Base-by-base conservation (phyloP, 805 yeast genomes). In the Yamadazyma olivae region DNA sequence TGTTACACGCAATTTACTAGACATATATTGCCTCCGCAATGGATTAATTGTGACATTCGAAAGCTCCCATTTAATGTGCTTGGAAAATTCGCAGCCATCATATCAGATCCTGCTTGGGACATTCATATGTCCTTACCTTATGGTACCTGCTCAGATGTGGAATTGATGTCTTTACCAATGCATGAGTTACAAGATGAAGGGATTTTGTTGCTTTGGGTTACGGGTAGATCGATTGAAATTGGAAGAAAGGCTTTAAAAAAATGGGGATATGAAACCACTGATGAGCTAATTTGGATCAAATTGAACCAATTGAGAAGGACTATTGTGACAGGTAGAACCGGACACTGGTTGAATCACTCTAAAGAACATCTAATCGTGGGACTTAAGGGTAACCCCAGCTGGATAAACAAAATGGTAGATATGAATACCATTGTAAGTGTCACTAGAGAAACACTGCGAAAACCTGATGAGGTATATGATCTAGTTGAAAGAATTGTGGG, bases 41-140 rank as follows among this genome's bases (percentile, higher is more conserved):
- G 95, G 93, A 85, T 90, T 41, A 75, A 77, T 38, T 87, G 95
- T 56, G 96, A 90, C 59, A 80, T 90, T 14, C 68, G 88, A 22
- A 67, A 74, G 33, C 68, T 90, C 38, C 89, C 91, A 46, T 79
- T 91, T 49, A 61, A 56, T 16, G 61, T 76, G 5, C 59, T 90
- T 38, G 96, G 97, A 2, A 79, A 83, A 60, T 85, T 85, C 62
- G 89, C 74, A 26, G 88, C 81, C 3, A 79, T 90, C 9, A 76
- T 91, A 36, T 91, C 95, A 0, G 98, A 90, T 57, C 96, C 96
- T 3, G 93, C 96, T 6, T 90, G 98, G 98, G 90, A 88, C 45
- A 90, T 90, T 44, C 96, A 90, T 61, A 89, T 86, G 90, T 83
- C 84, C 37, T 57, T 77, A 40, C 88, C 88, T 4, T 81, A 83